These are phyloP conservation scores for Schoenoplectus triqueter DNA, from an alignment of 202 grass and related monocot genomes.

Conservation along the genomic window DNA sequence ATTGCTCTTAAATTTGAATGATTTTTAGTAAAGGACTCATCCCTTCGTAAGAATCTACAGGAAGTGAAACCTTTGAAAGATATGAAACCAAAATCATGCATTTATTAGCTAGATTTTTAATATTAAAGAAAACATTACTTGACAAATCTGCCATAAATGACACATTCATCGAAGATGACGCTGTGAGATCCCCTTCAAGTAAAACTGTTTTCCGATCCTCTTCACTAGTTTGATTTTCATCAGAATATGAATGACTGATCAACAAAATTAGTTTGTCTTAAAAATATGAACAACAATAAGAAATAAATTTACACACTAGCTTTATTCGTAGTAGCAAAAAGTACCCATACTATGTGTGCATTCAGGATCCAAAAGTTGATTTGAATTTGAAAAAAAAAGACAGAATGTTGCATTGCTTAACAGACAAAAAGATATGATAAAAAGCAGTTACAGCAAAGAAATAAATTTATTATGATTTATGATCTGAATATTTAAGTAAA, in stretches of 20 bases:
- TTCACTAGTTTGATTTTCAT: constrained; percentile 34
- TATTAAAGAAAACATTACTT: constrained; percentile 37
- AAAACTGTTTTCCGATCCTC: constrained; percentile 41
- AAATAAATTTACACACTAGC: background rate
- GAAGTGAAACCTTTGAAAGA: background rate
- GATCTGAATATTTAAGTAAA: background rate
- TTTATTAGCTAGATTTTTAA: constrained; percentile 11
- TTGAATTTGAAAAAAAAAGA: background rate
- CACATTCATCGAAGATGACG: constrained; percentile 37
- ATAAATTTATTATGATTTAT: background rate
- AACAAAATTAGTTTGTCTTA: background rate
- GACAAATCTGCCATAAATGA: constrained; percentile 47
- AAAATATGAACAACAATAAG: background rate
- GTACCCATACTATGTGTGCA: background rate
- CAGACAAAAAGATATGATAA: background rate
- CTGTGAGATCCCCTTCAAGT: constrained; percentile 40
- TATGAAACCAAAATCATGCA: background rate
- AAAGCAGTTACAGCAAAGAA: background rate
- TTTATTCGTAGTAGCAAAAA: background rate
- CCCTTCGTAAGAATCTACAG: constrained; percentile 50
- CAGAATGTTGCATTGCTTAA: background rate
- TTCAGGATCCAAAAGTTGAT: background rate
- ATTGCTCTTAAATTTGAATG: constrained; percentile 41
- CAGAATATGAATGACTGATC: constrained; percentile 41
- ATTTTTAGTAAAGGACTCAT: constrained; percentile 49